Evolutionary conservation across 2,329 filamentous ascomycete species (phyloP), one percentile per base, ranked within the genome.

Genomic region (Orbilia ellipsospora): DNA sequence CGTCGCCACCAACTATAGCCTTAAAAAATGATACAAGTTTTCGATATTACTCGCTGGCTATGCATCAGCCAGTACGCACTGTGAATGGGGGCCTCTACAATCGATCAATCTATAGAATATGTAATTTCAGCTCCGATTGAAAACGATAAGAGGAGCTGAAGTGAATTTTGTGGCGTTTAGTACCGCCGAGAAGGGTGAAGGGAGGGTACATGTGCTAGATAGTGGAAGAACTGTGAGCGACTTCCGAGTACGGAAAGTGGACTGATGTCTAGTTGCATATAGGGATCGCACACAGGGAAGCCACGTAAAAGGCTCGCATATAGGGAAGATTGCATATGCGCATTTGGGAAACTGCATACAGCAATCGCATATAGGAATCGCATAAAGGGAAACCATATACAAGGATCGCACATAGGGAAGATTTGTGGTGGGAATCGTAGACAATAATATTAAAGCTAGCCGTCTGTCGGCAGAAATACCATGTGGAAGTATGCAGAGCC

Each of bases 21-120:
- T 31, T 7, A 31, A 31, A 31, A 31, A 31, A 31, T 31, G 3
- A 31, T 31, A 7, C 28, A 31, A 31, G 4, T 31, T 31, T 31
- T 31, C 7, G 28, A 31, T 31, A 31, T 31, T 31, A 31, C 28
- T 31, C 28, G 28, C 28, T 31, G 28, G 28, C 28, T 23, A 54
- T 54, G 16, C 18, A 16, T 10, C 31, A 13, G 26, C 52, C 52
- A 56, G 26, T 56, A 56, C 26, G 52, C 52, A 40, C 52, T 56
- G 52, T 40, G 52, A 56, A 56, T 56, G 52, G 16, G 52, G 52
- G n/a, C 52, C 26, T 56, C 3, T 36, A 56, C 20, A 56, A 31
- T 56, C 52, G 52, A 56, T 56, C 26, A 31, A 56, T 56, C 26
- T 56, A 56, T 26, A 56, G 15, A 56, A 56, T 56, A 56, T 40